These are phyloP conservation scores for Emergomyces africanus DNA, from an alignment of 2,329 filamentous ascomycete genomes.

Conservation along the genomic window DNA sequence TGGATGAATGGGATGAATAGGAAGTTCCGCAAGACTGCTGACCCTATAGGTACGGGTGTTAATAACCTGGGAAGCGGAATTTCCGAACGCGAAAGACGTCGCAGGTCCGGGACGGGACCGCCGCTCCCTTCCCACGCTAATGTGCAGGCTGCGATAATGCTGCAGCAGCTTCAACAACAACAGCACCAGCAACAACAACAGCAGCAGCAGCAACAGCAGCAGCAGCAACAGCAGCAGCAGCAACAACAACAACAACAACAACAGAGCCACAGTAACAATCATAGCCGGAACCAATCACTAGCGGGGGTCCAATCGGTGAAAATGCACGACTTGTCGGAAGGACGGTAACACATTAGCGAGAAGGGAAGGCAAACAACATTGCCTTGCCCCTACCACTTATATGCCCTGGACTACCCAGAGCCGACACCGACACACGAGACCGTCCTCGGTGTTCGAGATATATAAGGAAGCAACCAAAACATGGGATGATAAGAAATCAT, in stretches of 20 bases:
- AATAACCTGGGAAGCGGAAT: slow-evolving; percentile 29
- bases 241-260: neutral
- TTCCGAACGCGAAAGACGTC: slow-evolving; percentile 45
- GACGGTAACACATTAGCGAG: slow-evolving; percentile 13
- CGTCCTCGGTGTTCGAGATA: neutral
- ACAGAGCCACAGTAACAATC: neutral
- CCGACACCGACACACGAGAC: neutral
- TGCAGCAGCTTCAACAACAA: neutral
- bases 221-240: too few species aligned
- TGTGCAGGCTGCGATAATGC: slow-evolving; percentile 22
- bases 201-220: neutral
- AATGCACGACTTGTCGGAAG: slow-evolving; percentile 25
- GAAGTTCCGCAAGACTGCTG: slow-evolving; percentile 41
- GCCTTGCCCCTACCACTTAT: neutral
- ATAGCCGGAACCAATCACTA: neutral
- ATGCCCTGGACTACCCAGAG: neutral
- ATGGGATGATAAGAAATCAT: neutral
- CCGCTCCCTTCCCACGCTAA: slow-evolving; percentile 28
- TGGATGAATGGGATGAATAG: slow-evolving; percentile 55
- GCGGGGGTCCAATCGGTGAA: slow-evolving; percentile 16
- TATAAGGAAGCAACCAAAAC: neutral
- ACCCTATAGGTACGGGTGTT: slow-evolving; percentile 23
- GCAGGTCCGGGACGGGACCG: slow-evolving; percentile 49
- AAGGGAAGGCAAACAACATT: neutral
- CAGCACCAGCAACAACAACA: neutral